Evolutionary conservation across 2,329 filamentous ascomycete genomes (phyloP).

Genomic region (Lasiodiplodia sp.): DNA sequence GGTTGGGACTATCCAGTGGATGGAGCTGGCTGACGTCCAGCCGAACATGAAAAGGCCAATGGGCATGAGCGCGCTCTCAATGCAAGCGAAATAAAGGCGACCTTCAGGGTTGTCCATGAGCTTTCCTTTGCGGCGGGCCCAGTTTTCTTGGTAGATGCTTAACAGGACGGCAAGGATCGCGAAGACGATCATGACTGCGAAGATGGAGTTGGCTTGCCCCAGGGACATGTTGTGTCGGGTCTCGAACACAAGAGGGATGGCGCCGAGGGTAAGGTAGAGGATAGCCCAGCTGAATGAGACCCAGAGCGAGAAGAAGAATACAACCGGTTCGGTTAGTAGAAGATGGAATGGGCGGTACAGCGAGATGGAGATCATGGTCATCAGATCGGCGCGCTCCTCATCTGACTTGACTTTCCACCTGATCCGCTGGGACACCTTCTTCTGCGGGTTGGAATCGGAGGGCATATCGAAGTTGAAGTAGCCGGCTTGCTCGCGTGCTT

Average conservation of each 20-base stretch:
- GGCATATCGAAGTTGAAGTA: slow-evolving; percentile 62
- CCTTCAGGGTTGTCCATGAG: slow-evolving; percentile 65
- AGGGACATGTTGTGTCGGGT: slow-evolving; percentile 72
- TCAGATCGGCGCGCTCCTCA: slow-evolving; percentile 73
- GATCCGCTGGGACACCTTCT: slow-evolving; percentile 61
- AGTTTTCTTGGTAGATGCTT: slow-evolving; percentile 75
- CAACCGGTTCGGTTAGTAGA: slow-evolving; percentile 77
- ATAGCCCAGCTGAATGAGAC: slow-evolving; percentile 89
- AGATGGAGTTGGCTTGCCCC: slow-evolving; percentile 74
- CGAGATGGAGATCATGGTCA: slow-evolving; percentile 75
- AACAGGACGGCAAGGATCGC: slow-evolving; percentile 70
- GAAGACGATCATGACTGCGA: slow-evolving; percentile 74
- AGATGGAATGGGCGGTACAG: slow-evolving; percentile 80
- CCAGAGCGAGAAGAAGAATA: slow-evolving; percentile 90
- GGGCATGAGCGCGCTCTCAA: slow-evolving; percentile 77
- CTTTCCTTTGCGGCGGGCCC: slow-evolving; percentile 60
- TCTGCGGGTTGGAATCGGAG: slow-evolving; percentile 33
- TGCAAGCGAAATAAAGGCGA: slow-evolving; percentile 82
- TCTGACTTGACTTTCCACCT: slow-evolving; percentile 83
- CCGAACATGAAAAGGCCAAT: slow-evolving; percentile 83
- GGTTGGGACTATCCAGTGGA: slow-evolving; percentile 76
- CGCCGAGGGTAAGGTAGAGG: slow-evolving; percentile 83
- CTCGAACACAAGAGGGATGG: slow-evolving; percentile 79
- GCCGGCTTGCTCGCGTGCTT: slow-evolving; percentile 71
- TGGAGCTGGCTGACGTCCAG: slow-evolving; percentile 68